Conservation (phyloP, 257 asterid genomes). For the Nicotiana benthamiana region DNA sequence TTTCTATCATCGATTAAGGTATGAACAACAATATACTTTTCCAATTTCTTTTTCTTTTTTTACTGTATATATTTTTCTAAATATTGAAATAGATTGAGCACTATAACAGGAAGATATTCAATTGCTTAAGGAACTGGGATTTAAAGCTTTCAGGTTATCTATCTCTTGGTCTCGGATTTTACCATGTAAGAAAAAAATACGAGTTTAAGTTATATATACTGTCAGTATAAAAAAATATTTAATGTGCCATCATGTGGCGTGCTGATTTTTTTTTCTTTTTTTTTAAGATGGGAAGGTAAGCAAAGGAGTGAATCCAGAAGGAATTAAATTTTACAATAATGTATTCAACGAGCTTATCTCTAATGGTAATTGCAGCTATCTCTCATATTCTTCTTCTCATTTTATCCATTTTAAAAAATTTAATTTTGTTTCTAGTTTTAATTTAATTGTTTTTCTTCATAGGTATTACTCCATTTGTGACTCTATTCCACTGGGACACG, state of each 20-base stretch:
- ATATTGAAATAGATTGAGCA: not conserved
- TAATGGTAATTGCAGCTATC: not conserved
- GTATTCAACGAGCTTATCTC: constrained; percentile 15
- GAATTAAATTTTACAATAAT: constrained; percentile 29
- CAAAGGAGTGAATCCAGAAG: constrained; percentile 26
- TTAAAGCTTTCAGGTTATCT: constrained; percentile 24
- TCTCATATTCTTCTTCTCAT: not conserved
- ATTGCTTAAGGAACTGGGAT: constrained; percentile 9
- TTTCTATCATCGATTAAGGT: constrained; percentile 26
- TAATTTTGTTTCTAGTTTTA: not conserved
- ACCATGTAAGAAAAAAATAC: constrained; percentile 21
- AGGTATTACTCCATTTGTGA: constrained; percentile 19
- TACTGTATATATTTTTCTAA: not conserved
- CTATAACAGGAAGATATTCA: constrained; percentile 16
- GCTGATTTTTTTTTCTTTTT: not conserved
- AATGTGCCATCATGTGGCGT: not conserved
- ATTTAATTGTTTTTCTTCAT: no score
- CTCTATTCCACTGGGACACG: constrained; percentile 18
- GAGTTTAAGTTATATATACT: no score
- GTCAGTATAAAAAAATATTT: no score
- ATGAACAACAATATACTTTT: not conserved
- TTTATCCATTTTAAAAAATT: not conserved
- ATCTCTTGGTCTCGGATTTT: constrained; percentile 32
- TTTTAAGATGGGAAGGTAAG: constrained; percentile 25
- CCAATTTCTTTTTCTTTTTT: not conserved